Evolutionary conservation across 805 yeast species (phyloP), one percentile per base, ranked within the genome.

Genomic region (Jamesozyma rosinii): DNA sequence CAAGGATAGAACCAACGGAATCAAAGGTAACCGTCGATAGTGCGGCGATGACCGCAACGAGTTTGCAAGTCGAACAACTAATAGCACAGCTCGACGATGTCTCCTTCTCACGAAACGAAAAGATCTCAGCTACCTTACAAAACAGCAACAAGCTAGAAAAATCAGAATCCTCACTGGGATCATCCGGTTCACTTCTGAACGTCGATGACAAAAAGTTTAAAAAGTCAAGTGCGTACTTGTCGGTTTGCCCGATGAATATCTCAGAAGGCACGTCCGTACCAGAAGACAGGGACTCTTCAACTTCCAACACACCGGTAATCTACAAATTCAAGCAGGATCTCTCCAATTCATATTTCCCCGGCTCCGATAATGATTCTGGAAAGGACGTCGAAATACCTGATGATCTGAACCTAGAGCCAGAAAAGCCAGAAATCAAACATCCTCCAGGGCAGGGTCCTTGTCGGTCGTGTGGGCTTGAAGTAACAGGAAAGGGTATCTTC

Each of bases 381-480:
- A 24, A 24, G 9, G 15, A 31, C n/a, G n/a, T 13, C 9, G 9
- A 5, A 15, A 31, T 14, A 6, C 34, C 18, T 6, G 10, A 24
- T 8, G 29, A 24, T 11, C 29, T 24, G 11, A 11, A 24, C 29
- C 29, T 8, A 24, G 29, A 24, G 11, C 13, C 34, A 31, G 6
- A 5, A 31, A 17, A 31, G 34, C 6, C 18, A 4, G 38, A 34
- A 18, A 21, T 27, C 17, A 59, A 55, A 40, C 63, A 62, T 44
- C 69, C 74, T 3, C 75, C 88, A 0, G 92, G 90, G 0, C 65
- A 75, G 46, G 92, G 92, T 0, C 88, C 88, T 9, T 90, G 97
- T 60, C 77, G 97, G 45, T 70, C 74, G 27, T 90, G 97, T 66
- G 61, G 64, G 6, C 46, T 61, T 36, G 69, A 64, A 14, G 79